These are phyloP conservation scores for Calonectria hawksworthii DNA, from an alignment of 2,329 filamentous ascomycete genomes.

Conservation along the genomic window DNA sequence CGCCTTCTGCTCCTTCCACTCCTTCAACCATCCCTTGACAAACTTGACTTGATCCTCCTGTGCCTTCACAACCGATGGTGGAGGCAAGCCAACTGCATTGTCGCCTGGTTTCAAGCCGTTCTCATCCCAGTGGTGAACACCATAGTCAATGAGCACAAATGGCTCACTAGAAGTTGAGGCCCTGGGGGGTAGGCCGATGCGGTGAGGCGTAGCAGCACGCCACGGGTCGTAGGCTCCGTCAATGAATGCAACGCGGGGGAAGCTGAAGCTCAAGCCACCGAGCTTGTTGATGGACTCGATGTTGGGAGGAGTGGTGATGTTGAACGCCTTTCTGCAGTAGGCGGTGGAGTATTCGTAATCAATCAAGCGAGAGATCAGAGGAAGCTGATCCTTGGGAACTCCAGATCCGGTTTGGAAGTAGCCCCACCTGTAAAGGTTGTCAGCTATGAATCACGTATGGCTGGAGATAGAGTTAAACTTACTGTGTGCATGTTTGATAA, in stretches of 20 bases:
- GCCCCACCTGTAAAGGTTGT: constrained; percentile 72
- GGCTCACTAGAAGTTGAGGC: constrained; percentile 75
- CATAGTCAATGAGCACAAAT: constrained; percentile 79
- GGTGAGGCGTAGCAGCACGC: constrained; percentile 80
- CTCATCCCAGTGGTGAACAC: constrained; percentile 87
- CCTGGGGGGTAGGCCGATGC: constrained; percentile 69
- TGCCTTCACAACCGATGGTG: constrained; percentile 68
- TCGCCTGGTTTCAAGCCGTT: constrained; percentile 70
- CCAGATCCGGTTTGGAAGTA: constrained; percentile 82
- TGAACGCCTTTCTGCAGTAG: constrained; percentile 78
- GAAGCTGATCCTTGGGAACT: constrained; percentile 73
- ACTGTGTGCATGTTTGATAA: constrained; percentile 70
- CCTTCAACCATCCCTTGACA: constrained; percentile 76
- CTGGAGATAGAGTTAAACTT: constrained; percentile 35
- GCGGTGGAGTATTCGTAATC: constrained; percentile 73
- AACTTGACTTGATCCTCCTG: constrained; percentile 72
- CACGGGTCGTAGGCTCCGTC: constrained; percentile 87
- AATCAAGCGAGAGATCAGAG: constrained; percentile 79
- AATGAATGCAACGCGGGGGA: constrained; percentile 80
- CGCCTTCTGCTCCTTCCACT: constrained; percentile 60
- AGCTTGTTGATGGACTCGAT: constrained; percentile 80
- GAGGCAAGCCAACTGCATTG: constrained; percentile 74
- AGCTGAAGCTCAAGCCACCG: constrained; percentile 80
- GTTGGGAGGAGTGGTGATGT: constrained; percentile 74
- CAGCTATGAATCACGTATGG: constrained; percentile 3